Evolutionary conservation across 805 yeast genomes (phyloP), one percentile per base, ranked within the genome.

Genomic region (Clavispora asparagi): DNA sequence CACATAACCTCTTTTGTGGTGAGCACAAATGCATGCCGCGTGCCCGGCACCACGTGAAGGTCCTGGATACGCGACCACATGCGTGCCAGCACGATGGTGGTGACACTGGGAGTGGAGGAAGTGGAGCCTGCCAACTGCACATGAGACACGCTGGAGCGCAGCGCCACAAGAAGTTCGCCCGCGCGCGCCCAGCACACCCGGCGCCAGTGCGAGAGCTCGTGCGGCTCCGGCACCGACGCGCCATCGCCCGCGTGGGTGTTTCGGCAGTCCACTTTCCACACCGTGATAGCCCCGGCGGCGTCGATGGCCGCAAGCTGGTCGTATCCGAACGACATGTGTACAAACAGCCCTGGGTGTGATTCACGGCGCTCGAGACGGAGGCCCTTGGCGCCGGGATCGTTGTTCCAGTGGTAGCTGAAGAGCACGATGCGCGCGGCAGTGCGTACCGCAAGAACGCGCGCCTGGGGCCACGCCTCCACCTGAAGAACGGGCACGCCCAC

Each of bases 1-100:
- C 90, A 67, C 0, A 80, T 74, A 7, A 90, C 43, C 54, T 86
- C 91, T 46, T 75, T 78, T 0, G 89, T 75, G 0, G 95, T 87
- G 26, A 89, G 63, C 6, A 86, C 55, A 36, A 85, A 73, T 4
- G 75, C 64, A 48, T 72, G 67, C 3, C 64, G 53, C 9, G 47
- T 45, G 3, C 65, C 54, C 11, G 47, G 46, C 8, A 42, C 35
- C 7, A 31, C 27, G 14, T 31, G 46, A 9, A 45, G 32, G 41
- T 54, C 57, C 28, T 48, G 56, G 19, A 46, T 40, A 2, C 42
- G 51, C n/a, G 56, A 51, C 56, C 56, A 54, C 33, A 23, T 33
- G 27, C 47, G 52, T 17, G 52, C 49, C 26, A 50, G 40, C 36
- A 53, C 41, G 37, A 49, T 8, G 37, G 37, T 33, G 13, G 25